Evolutionary conservation across 306 rosid species (phyloP).

Genomic region (Acacia confusa): DNA sequence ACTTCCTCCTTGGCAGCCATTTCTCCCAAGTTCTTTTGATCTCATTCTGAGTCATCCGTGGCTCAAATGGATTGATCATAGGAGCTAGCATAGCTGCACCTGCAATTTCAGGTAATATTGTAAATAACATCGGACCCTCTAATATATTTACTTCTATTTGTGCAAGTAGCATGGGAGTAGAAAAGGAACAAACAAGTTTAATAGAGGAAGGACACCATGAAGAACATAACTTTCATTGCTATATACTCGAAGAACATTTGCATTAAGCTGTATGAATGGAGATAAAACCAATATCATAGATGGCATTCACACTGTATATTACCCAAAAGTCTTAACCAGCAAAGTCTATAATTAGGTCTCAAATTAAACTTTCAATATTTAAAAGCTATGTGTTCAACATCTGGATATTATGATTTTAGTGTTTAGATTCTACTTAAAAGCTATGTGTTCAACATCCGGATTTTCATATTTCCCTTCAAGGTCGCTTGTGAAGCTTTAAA

Average conservation of each 20-base stretch:
- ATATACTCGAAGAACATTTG: conserved; percentile 2
- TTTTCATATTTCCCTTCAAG: no score
- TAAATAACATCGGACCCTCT: conserved; percentile 15
- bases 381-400: no score
- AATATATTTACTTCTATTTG: not conserved
- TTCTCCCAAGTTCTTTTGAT: conserved; percentile 77
- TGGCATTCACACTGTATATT: not conserved
- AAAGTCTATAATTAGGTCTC: not conserved
- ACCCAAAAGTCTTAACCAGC: conserved; percentile 14
- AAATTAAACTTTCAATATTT: not conserved
- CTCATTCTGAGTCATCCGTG: conserved; percentile 77
- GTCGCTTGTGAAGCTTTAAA: no score
- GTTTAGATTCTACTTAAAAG: no score
- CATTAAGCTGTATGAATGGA: conserved; percentile 26
- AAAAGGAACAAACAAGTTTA: conserved; percentile 5
- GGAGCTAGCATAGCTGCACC: conserved; percentile 92
- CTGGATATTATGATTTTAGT: no score
- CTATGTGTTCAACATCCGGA: no score
- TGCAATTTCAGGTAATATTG: conserved; percentile 44
- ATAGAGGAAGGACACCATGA: conserved; percentile 16
- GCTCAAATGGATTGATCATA: conserved; percentile 77
- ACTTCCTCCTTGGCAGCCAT: conserved; percentile 72
- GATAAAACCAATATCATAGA: not conserved
- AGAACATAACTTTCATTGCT: conserved; percentile 13
- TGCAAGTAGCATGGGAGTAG: not conserved